These are phyloP conservation scores for Geotrichum siamense DNA, from an alignment of 1,139 yeast species.

Conservation along the genomic window DNA sequence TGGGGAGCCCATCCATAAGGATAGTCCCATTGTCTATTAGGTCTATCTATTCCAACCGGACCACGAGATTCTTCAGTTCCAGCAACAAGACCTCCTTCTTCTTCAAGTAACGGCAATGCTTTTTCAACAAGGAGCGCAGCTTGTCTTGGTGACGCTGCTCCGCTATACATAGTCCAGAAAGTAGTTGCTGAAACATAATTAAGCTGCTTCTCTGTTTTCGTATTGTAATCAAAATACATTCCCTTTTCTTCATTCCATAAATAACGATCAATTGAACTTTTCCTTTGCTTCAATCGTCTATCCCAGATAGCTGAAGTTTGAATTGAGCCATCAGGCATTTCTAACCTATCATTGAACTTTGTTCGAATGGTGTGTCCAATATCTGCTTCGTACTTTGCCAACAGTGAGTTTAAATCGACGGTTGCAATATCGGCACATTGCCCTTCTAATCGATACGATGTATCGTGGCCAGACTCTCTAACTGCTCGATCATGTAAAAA, in stretches of 20 bases:
- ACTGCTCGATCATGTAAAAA: slow-evolving; percentile 92
- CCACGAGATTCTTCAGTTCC: slow-evolving; percentile 80
- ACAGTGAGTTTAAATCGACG: slow-evolving; percentile 75
- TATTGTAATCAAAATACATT: slow-evolving; percentile 79
- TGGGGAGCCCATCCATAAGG: slow-evolving; percentile 99
- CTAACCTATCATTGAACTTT: slow-evolving; percentile 48
- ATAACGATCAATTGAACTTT: slow-evolving; percentile 53
- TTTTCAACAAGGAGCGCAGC: slow-evolving; percentile 55
- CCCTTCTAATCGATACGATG: slow-evolving; percentile 84
- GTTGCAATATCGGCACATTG: slow-evolving; percentile 86
- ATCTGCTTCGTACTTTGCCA: slow-evolving; percentile 86
- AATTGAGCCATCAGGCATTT: slow-evolving; percentile 36
- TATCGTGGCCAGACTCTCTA: slow-evolving; percentile 95
- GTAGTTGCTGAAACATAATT: slow-evolving; percentile 83
- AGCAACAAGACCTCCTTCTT: slow-evolving; percentile 81
- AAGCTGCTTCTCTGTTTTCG: slow-evolving; percentile 49
- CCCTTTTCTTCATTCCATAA: slow-evolving; percentile 80
- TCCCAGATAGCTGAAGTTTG: slow-evolving; percentile 58
- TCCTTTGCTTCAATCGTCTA: slow-evolving; percentile 48
- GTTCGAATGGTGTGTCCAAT: slow-evolving; percentile 59
- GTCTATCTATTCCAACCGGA: slow-evolving; percentile 57
- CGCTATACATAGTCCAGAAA: slow-evolving; percentile 91
- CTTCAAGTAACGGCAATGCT: slow-evolving; percentile 69
- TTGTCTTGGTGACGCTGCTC: slow-evolving; percentile 63
- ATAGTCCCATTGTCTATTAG: slow-evolving; percentile 95